phyloP scores from a whole-genome alignment of 192 early-diverging fungal species.

The Entomortierella lignicola region DNA sequence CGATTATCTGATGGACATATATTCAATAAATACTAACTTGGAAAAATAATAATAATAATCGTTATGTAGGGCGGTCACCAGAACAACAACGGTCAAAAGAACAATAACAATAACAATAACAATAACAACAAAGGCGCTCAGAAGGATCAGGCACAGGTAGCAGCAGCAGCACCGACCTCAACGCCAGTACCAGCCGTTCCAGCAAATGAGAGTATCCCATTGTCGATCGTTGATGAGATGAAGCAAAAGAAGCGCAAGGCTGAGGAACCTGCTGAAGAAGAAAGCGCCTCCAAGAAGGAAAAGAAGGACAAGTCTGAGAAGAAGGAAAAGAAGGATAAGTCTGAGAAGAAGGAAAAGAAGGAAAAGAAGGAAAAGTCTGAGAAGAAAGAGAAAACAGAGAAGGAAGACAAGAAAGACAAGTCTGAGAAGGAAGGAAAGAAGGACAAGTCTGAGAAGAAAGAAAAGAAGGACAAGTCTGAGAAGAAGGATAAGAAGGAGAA shows the following conservation, averaged over 20 bases:
- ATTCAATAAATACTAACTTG: not conserved
- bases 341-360: slow-evolving; percentile 21
- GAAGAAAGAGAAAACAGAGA: slow-evolving; percentile 37
- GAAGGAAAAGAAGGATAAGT: slow-evolving; percentile 30
- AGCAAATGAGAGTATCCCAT: slow-evolving; percentile 27
- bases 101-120: slow-evolving; percentile 27
- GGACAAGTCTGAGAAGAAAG: slow-evolving; percentile 25
- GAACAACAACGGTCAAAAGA: slow-evolving; percentile 56
- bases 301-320: slow-evolving; percentile 42
- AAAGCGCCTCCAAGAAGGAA: slow-evolving; percentile 27
- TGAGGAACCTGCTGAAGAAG: slow-evolving; percentile 32
- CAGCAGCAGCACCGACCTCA: slow-evolving; percentile 6
- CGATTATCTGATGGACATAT: no score
- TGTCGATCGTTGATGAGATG: slow-evolving; percentile 55
- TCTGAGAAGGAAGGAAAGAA: slow-evolving; percentile 13
- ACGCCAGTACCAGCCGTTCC: slow-evolving; percentile 1
- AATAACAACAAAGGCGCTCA: slow-evolving; percentile 14
- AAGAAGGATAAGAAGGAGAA: slow-evolving; percentile 29
- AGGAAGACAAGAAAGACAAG: slow-evolving; percentile 35
- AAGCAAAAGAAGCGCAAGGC: slow-evolving; percentile 56
- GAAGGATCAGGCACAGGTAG: no score
- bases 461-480: slow-evolving; percentile 10
- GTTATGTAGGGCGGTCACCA: slow-evolving; percentile 36
- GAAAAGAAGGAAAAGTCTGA: slow-evolving; percentile 33
- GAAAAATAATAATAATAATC: no score